A percentile compares a stretch with the other conserved stretches of the same genome.
These are phyloP conservation scores for Phaffomyces antillensis DNA, from an alignment of 805 yeast genomes.

Conservation along the genomic window DNA sequence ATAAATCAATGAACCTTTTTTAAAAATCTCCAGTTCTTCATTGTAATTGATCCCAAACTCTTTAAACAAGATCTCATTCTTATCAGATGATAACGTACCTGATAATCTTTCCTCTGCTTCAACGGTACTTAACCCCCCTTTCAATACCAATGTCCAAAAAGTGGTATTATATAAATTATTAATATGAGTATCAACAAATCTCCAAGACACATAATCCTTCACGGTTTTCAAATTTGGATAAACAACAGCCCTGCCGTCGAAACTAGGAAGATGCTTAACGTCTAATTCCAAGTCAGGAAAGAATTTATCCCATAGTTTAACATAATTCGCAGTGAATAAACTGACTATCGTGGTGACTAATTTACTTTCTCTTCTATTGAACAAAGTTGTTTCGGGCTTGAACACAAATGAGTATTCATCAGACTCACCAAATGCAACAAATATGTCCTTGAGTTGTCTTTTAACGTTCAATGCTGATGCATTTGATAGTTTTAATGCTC, in stretches of 20 bases:
- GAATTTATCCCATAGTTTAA: slow-evolving; percentile 53
- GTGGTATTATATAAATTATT: slow-evolving; percentile 90
- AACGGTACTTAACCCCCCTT: slow-evolving; percentile 62
- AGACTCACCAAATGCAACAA: slow-evolving; percentile 88
- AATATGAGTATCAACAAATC: slow-evolving; percentile 95
- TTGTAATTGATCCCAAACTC: slow-evolving; percentile 84
- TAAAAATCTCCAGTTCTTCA: slow-evolving; percentile 79
- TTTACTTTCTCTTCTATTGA: slow-evolving; percentile 77
- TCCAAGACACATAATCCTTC: slow-evolving; percentile 85
- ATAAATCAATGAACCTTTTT: slow-evolving; percentile 62
- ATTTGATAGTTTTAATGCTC: slow-evolving; percentile 79
- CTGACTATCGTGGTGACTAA: slow-evolving; percentile 77
- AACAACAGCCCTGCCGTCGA: slow-evolving; percentile 84
- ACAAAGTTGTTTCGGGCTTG: slow-evolving; percentile 53
- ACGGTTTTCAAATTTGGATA: slow-evolving; percentile 62
- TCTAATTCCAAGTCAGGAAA: slow-evolving; percentile 43
- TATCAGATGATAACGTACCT: slow-evolving; percentile 79
- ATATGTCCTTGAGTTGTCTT: slow-evolving; percentile 59
- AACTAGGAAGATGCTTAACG: slow-evolving; percentile 62
- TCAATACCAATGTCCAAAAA: slow-evolving; percentile 77
- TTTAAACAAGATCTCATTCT: slow-evolving; percentile 77
- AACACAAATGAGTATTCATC: slow-evolving; percentile 89
- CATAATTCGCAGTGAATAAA: slow-evolving; percentile 71
- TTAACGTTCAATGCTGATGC: slow-evolving; percentile 64
- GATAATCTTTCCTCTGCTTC: slow-evolving; percentile 74